Percentiles rank a stretch among this genome's conserved stretches.
Conservation (phyloP, 2,329 filamentous ascomycete species). For the Microcera coccophila region DNA sequence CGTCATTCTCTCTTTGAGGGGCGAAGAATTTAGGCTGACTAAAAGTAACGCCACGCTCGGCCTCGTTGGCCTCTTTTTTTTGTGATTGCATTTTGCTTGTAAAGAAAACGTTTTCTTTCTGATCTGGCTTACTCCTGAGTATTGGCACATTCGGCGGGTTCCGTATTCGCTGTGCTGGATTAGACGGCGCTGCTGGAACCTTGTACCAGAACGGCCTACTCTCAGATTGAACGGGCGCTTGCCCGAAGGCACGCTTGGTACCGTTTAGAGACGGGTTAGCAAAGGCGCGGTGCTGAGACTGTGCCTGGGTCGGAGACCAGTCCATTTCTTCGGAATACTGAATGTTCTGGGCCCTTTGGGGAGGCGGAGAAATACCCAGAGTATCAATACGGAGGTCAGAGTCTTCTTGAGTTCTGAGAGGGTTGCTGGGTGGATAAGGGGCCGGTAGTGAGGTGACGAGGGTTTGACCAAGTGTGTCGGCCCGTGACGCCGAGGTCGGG, state of each 20-base stretch:
- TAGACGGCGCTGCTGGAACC: constrained; percentile 64
- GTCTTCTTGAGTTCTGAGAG: constrained; percentile 8
- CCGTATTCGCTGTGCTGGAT: constrained; percentile 58
- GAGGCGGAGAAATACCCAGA: constrained; percentile 17
- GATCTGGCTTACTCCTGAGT: constrained; percentile 44
- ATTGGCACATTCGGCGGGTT: constrained; percentile 58
- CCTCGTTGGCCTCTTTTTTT: constrained; percentile 7
- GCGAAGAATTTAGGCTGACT: constrained; percentile 61
- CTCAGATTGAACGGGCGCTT: constrained; percentile 42
- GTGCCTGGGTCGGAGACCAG: constrained; percentile 59
- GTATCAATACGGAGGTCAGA: constrained; percentile 11
- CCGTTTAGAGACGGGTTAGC: constrained; percentile 39
- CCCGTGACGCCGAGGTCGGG: constrained; percentile 10
- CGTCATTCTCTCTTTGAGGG: constrained; percentile 37
- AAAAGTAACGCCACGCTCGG: constrained; percentile 40
- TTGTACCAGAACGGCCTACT: constrained; percentile 63
- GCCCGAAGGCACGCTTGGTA: constrained; percentile 43
- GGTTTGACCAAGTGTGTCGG: constrained; percentile 7
- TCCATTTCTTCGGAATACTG: constrained; percentile 64
- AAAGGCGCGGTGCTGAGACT: constrained; percentile 48
- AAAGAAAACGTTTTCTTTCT: constrained; percentile 51
- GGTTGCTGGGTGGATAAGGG: constrained; percentile 15
- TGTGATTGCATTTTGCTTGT: constrained; percentile 20
- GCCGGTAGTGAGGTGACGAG: constrained; percentile 17
- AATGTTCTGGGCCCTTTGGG: constrained; percentile 15